A percentile compares a stretch with the other conserved stretches of the same genome.
Evolutionary conservation across 345 rosid species (phyloP).

Genomic region (Gossypium bickii): DNA sequence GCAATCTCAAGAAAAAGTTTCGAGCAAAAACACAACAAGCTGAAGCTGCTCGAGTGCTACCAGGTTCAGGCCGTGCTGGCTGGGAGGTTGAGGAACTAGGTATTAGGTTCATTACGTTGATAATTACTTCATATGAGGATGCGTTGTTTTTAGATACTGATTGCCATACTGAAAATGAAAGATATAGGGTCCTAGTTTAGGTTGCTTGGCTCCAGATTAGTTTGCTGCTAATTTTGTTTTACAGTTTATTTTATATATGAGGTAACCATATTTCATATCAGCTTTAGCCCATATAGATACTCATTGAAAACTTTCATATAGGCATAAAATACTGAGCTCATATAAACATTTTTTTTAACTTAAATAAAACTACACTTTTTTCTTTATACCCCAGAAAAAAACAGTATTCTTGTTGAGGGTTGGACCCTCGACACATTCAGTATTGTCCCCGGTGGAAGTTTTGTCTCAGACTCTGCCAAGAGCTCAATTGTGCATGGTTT

Average conservation of each 20-base stretch:
- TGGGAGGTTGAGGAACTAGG: conserved; percentile 98
- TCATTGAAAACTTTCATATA: background rate
- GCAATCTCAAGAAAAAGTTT: conserved; percentile 92
- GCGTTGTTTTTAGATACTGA: background rate
- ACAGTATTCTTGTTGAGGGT: too few relatives aligned
- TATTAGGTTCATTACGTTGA: conserved; percentile 18
- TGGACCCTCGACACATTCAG: too few relatives aligned
- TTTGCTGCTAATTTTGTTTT: background rate
- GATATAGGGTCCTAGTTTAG: background rate
- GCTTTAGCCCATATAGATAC: background rate
- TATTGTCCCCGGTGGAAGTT: too few relatives aligned
- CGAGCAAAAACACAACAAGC: conserved; percentile 80
- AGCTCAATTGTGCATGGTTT: too few relatives aligned
- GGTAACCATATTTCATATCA: background rate
- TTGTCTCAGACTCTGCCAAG: too few relatives aligned
- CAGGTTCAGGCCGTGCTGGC: conserved; percentile 96
- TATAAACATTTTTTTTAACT: background rate
- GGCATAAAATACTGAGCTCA: background rate
- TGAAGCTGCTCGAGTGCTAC: conserved; percentile 54
- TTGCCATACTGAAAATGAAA: background rate
- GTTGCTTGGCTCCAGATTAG: background rate
- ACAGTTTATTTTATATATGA: background rate
- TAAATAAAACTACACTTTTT: background rate
- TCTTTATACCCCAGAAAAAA: too few relatives aligned
- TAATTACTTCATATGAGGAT: background rate